Percentiles rank a stretch among this genome's conserved stretches.
These are phyloP conservation scores for Glycyrrhiza uralensis DNA, from an alignment of 306 rosid species.

Conservation along the genomic window DNA sequence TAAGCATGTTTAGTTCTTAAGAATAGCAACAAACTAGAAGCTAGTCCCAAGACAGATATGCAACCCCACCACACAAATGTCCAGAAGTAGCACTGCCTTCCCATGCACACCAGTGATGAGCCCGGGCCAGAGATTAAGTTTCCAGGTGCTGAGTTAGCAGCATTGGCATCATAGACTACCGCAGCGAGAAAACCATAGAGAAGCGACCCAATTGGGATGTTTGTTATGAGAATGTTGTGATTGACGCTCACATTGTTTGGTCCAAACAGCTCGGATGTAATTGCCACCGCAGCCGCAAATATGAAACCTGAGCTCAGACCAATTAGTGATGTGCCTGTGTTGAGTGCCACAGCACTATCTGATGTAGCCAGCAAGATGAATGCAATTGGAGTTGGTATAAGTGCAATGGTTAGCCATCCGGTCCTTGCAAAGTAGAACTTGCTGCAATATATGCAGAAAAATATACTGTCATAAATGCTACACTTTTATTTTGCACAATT, in stretches of 20 bases:
- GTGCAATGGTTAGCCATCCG: constrained; percentile 83
- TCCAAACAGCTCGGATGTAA: constrained; percentile 91
- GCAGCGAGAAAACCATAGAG: constrained; percentile 84
- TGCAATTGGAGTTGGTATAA: constrained; percentile 85
- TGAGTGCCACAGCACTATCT: constrained; percentile 39
- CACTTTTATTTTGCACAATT: not conserved
- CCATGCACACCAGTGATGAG: constrained; percentile 84
- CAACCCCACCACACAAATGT: constrained; percentile 88
- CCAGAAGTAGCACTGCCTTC: constrained; percentile 67
- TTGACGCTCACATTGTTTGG: constrained; percentile 78
- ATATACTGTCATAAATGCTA: not conserved
- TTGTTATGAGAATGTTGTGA: constrained; percentile 88
- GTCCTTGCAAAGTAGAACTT: constrained; percentile 92
- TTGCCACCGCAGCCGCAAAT: constrained; percentile 91
- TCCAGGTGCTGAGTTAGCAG: constrained; percentile 23
- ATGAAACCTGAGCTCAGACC: constrained; percentile 95
- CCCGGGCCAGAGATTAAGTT: constrained; percentile 29
- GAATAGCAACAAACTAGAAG: constrained; percentile 62
- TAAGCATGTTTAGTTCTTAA: constrained; percentile 84
- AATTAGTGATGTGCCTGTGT: constrained; percentile 67
- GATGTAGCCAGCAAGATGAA: constrained; percentile 68
- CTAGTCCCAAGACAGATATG: constrained; percentile 64
- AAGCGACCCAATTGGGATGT: constrained; percentile 89
- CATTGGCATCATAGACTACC: constrained; percentile 64
- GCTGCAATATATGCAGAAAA: constrained; percentile 49